These are phyloP conservation scores for Suillus cothurnatus DNA, from an alignment of 768 basidiomycete genomes.

Conservation along the genomic window DNA sequence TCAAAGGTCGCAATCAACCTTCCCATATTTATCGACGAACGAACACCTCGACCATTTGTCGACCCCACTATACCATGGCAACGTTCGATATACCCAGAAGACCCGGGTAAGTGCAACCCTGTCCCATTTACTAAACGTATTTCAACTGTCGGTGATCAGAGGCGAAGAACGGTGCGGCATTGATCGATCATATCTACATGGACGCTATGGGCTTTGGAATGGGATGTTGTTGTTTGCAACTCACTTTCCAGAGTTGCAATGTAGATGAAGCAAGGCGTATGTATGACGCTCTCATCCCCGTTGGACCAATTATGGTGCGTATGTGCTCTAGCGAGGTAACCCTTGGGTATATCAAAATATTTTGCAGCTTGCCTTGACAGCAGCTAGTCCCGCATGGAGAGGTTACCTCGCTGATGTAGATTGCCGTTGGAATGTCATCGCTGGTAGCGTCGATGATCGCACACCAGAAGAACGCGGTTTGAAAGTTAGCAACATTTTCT, in stretches of 20 bases:
- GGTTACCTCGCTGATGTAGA: constrained; percentile 97
- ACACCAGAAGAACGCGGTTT: constrained; percentile 93
- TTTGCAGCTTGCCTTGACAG: constrained; percentile 86
- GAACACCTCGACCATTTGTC: constrained; percentile 87
- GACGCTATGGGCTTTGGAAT: constrained; percentile 99
- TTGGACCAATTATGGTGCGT: constrained; percentile 92
- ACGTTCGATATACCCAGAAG: constrained; percentile 80
- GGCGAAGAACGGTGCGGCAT: constrained; percentile 87
- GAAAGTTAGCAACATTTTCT: constrained; percentile 50
- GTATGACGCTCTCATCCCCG: constrained; percentile 95
- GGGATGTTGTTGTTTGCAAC: constrained; percentile 97
- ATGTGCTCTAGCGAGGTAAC: background rate
- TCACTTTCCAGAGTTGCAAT: constrained; percentile 97
- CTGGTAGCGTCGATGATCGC: constrained; percentile 97
- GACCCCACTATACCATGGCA: constrained; percentile 93
- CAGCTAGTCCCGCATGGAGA: constrained; percentile 93
- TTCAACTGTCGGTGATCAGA: constrained; percentile 44
- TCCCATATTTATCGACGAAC: constrained; percentile 86
- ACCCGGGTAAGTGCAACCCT: constrained; percentile 58
- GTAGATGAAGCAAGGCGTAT: constrained; percentile 88
- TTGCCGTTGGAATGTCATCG: constrained; percentile 98
- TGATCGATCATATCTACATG: constrained; percentile 91
- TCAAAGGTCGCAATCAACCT: constrained; percentile 96
- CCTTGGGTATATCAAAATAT: constrained; percentile 6
- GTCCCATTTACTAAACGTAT: constrained; percentile 10